Base-by-base conservation (phyloP, 1,139 yeast genomes). In the Scheffersomyces insectosa region DNA sequence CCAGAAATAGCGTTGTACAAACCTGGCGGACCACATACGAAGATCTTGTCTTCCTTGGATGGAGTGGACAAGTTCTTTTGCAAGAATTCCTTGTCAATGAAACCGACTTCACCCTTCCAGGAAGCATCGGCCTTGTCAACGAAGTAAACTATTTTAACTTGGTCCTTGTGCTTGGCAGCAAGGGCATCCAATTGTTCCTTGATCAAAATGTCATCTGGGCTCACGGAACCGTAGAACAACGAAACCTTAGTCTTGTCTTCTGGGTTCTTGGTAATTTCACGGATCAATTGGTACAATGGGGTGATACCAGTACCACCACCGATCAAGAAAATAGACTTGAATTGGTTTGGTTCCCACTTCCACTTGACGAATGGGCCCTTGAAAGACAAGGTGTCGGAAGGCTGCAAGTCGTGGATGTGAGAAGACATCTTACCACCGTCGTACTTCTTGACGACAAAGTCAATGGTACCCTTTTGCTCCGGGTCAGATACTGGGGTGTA, bases 231-330 rank as follows among this genome's bases (percentile, higher is more conserved):
- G 70, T 88, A 90, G 61, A 85, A 66, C 58, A 93, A 76, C 54
- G 82, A 76, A 50, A 93, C 80, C 74, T 86, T 85, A 59, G 98
- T 93, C 65, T 87, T 85, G 71, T 91, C 98, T 32, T 69, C 70
- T 37, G 95, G 89, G 73, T 90, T 82, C 57, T 76, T 75, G 62
- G 84, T 70, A 57, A 86, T 77, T 51, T 82, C 82, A 55, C 81
- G 83, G 52, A 88, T 68, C 64, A 93, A 70, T 72, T 93, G 99
- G 76, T 78, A 90, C 75, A 91, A 77, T 49, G 98, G 99, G 28
- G 97, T 88, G 68, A 93, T 89, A 68, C 98, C 98, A 39, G 95
- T 79, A 61, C 99, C 99, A 56, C 97, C 99, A 54, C 97, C 98
- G 57, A 93, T 77, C 72, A 93, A 78, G 43, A 87, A 86, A 60